These are phyloP conservation scores for Eragrostis nindensis DNA, from an alignment of 176 grass and related monocot genomes.

Conservation along the genomic window DNA sequence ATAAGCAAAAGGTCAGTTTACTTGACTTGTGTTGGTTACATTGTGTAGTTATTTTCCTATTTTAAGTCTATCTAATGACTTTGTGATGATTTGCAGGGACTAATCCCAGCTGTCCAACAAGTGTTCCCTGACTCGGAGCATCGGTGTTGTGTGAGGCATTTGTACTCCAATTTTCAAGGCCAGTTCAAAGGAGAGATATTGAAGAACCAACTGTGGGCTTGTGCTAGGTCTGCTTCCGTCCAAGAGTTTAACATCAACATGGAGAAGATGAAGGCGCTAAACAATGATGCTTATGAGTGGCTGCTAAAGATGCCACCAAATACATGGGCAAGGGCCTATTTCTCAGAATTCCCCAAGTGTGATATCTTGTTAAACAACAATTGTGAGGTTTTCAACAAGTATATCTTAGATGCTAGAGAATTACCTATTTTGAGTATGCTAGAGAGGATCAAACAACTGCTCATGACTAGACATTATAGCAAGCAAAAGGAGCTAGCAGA, in stretches of 20 bases:
- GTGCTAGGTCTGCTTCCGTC: too few relatives aligned
- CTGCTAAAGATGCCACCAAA: neutral
- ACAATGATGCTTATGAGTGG: neutral
- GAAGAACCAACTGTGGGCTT: too few relatives aligned
- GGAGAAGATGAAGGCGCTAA: too few relatives aligned
- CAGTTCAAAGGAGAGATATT: too few relatives aligned
- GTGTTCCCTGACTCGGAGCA: neutral
- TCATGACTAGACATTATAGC: too few relatives aligned
- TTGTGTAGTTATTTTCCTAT: neutral
- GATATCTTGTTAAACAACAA: neutral
- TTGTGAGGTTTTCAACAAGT: neutral
- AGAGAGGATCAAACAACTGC: too few relatives aligned
- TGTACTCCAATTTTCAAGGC: neutral
- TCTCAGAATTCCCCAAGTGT: neutral
- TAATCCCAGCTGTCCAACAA: neutral
- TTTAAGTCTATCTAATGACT: too few relatives aligned
- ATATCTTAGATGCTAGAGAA: neutral
- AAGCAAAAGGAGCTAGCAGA: too few relatives aligned
- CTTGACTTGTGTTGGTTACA: neutral
- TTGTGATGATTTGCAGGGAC: neutral
- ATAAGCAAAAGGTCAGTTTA: neutral
- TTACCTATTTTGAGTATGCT: too few relatives aligned
- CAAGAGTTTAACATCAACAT: too few relatives aligned
- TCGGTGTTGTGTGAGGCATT: neutral
- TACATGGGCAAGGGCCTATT: neutral